Evolutionary conservation across 306 rosid species (phyloP).

Genomic region (Mimosa pudica): DNA sequence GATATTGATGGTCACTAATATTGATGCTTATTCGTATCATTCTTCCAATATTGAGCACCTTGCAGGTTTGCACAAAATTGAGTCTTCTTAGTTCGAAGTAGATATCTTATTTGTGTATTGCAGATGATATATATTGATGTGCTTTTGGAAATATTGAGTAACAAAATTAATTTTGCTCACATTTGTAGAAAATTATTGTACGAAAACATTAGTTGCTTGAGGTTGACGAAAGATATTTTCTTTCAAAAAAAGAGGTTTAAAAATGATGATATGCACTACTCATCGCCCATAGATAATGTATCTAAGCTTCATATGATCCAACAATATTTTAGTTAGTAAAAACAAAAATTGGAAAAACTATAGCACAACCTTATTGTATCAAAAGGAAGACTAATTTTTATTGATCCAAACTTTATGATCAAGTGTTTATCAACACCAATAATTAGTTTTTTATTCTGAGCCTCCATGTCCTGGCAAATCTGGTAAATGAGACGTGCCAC

Average conservation of each 20-base stretch:
- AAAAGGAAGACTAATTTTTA: background rate
- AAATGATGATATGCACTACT: background rate
- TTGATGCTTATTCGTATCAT: background rate
- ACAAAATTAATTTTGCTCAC: background rate
- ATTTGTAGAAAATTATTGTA: background rate
- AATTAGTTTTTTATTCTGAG: background rate
- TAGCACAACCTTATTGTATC: background rate
- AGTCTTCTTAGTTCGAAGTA: background rate
- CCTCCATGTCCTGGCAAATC: background rate
- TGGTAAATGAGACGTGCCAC: background rate
- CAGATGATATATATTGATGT: background rate
- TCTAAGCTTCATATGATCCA: background rate
- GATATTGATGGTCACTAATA: background rate
- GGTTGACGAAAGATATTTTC: background rate
- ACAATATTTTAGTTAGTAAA: background rate
- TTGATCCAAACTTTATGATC: background rate
- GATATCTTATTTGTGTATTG: background rate
- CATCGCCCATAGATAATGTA: background rate
- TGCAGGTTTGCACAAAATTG: background rate
- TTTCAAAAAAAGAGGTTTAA: too few relatives aligned
- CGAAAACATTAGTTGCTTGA: background rate
- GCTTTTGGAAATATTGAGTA: too few relatives aligned
- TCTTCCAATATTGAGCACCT: background rate
- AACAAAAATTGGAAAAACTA: too few relatives aligned
- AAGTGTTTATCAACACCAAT: background rate